Evolutionary conservation across 2,329 filamentous ascomycete genomes (phyloP).

Genomic region (Botryotinia narcissicola): DNA sequence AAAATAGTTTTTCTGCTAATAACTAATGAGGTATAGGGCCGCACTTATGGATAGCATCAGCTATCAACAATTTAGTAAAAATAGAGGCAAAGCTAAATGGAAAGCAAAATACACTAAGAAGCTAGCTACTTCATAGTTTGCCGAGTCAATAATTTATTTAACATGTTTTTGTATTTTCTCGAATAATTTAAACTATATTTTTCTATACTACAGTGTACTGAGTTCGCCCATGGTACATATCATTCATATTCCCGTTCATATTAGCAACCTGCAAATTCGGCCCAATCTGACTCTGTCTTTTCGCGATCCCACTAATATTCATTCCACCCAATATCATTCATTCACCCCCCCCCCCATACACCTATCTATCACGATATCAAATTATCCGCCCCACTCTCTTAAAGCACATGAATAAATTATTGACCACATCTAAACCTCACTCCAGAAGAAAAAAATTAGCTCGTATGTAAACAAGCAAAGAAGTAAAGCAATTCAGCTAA

Average conservation of each 20-base stretch:
- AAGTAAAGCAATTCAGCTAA: background rate
- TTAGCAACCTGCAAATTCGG: background rate
- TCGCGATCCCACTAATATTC: background rate
- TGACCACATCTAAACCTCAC: background rate
- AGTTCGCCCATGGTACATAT: background rate
- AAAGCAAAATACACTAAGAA: background rate
- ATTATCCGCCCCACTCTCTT: background rate
- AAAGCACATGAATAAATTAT: background rate
- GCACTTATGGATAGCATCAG: background rate
- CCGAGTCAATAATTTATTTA: background rate
- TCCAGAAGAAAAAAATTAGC: background rate
- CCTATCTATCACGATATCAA: background rate
- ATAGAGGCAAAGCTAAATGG: background rate
- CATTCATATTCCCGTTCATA: background rate
- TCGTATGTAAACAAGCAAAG: background rate
- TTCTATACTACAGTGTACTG: background rate
- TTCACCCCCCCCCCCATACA: background rate
- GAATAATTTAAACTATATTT: background rate
- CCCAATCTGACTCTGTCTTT: background rate
- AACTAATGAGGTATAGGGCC: background rate
- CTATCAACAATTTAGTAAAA: background rate
- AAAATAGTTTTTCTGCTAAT: background rate
- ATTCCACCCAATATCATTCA: constrained; percentile 6
- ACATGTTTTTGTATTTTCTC: background rate
- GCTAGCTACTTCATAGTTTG: background rate